Evolutionary conservation across 2,329 filamentous ascomycete genomes (phyloP).

Genomic region (Trichoderma sp.): DNA sequence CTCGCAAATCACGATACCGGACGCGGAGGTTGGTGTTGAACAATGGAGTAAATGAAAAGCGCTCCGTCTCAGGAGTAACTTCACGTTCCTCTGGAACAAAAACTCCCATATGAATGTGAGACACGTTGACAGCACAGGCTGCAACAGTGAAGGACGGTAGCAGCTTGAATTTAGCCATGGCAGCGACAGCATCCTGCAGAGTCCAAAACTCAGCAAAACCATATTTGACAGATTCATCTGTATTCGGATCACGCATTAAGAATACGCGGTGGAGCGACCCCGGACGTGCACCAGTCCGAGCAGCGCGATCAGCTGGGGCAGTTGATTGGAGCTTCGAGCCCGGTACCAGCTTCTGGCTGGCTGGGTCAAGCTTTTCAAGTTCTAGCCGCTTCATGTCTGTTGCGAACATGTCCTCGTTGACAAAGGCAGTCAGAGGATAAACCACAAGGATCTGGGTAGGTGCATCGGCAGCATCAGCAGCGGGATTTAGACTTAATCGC

Average conservation of each 20-base stretch:
- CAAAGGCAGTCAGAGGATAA: conserved; percentile 65
- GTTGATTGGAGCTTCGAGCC: conserved; percentile 57
- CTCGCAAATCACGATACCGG: conserved; percentile 73
- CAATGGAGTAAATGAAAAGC: conserved; percentile 67
- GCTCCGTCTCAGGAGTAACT: conserved; percentile 51
- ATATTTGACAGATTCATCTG: conserved; percentile 72
- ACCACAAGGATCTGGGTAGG: conserved; percentile 76
- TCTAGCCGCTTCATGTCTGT: conserved; percentile 73
- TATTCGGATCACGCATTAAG: conserved; percentile 69
- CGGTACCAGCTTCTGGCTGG: conserved; percentile 43
- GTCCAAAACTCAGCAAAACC: conserved; percentile 82
- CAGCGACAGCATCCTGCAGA: conserved; percentile 71
- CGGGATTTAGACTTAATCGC: conserved; percentile 44
- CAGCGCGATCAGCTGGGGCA: conserved; percentile 51
- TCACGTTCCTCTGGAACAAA: conserved; percentile 71
- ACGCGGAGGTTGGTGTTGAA: conserved; percentile 66
- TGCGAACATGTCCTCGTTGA: conserved; percentile 69
- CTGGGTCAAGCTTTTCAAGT: conserved; percentile 52
- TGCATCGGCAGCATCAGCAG: conserved; percentile 49
- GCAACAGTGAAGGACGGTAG: conserved; percentile 75
- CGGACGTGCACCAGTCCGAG: conserved; percentile 66
- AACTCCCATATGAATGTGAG: conserved; percentile 79
- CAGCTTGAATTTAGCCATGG: conserved; percentile 67
- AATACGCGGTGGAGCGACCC: conserved; percentile 75
- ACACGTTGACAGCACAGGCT: conserved; percentile 66